Percentiles rank a stretch among this genome's conserved stretches.
Conservation (phyloP, 805 yeast genomes). For the Nakazawaea siamensis region DNA sequence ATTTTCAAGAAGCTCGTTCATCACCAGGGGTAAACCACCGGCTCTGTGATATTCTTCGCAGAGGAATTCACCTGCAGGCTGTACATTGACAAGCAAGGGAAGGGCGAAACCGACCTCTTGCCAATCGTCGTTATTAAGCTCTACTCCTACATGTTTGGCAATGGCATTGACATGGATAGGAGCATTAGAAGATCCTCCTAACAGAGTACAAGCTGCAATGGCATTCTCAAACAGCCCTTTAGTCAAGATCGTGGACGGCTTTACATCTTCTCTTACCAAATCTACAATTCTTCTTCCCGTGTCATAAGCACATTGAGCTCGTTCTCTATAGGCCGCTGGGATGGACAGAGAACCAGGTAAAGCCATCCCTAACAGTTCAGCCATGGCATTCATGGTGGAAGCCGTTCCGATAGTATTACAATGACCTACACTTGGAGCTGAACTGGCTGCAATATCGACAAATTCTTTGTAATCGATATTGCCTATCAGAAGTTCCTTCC, state of each 20-base stretch:
- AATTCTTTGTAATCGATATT: conserved; percentile 16
- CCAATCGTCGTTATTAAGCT: conserved; percentile 12
- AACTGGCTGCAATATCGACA: conserved; percentile 14
- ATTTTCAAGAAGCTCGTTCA: conserved; percentile 12
- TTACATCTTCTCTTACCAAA: conserved; percentile 9
- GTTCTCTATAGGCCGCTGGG: conserved; percentile 13
- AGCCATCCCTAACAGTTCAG: conserved; percentile 13
- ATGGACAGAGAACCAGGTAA: conserved; percentile 12
- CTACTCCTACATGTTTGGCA: conserved; percentile 13
- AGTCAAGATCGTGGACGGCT: conserved; percentile 13
- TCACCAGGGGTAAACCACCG: conserved; percentile 16
- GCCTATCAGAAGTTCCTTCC: conserved; percentile 15
- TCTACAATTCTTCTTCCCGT: conserved; percentile 12
- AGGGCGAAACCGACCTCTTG: conserved; percentile 12
- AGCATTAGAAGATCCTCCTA: conserved; percentile 14
- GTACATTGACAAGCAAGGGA: conserved; percentile 13
- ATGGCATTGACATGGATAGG: conserved; percentile 14
- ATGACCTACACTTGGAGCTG: conserved; percentile 14
- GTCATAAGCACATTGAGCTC: conserved; percentile 13
- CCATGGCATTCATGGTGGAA: conserved; percentile 14
- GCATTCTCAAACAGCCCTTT: conserved; percentile 14
- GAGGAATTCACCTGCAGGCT: conserved; percentile 13
- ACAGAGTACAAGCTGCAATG: conserved; percentile 13
- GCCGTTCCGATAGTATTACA: conserved; percentile 15
- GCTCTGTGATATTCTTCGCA: conserved; percentile 18